phyloP scores from a whole-genome alignment of 345 rosid species.

The Corchorus capsularis region DNA sequence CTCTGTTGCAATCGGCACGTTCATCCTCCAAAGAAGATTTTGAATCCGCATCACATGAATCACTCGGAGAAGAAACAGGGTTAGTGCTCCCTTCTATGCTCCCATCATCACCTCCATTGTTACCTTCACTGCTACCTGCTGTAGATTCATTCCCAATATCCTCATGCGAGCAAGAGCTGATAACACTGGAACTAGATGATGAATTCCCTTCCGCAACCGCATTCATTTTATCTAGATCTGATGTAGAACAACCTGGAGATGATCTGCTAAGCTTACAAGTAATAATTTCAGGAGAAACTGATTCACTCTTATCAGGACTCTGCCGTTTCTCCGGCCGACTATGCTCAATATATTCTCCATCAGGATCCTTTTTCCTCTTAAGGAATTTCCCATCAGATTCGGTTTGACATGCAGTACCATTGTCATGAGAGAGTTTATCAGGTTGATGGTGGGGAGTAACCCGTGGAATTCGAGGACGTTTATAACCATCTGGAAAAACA shows the following conservation, averaged over 20 bases:
- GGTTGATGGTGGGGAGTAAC: slow-evolving; percentile 28
- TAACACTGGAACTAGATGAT: slow-evolving; percentile 34
- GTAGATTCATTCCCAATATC: slow-evolving; percentile 39
- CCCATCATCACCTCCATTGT: slow-evolving; percentile 34
- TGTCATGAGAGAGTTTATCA: slow-evolving; percentile 32
- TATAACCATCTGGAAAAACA: slow-evolving; percentile 55
- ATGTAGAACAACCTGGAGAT: slow-evolving; percentile 12
- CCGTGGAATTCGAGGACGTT: slow-evolving; percentile 35
- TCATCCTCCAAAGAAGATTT: slow-evolving; percentile 32
- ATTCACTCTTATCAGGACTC: slow-evolving; percentile 31
- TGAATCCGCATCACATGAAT: slow-evolving; percentile 51
- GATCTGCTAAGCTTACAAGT: slow-evolving; percentile 20
- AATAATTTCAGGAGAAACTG: slow-evolving; percentile 39
- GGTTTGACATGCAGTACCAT: slow-evolving; percentile 30
- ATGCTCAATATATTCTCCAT: slow-evolving; percentile 28
- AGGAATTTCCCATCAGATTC: slow-evolving; percentile 36
- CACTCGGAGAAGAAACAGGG: slow-evolving; percentile 38
- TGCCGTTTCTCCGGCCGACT: slow-evolving; percentile 32
- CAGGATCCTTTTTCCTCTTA: slow-evolving; percentile 46
- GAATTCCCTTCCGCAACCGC: slow-evolving; percentile 11
- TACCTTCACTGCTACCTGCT: slow-evolving; percentile 43
- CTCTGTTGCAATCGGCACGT: slow-evolving; percentile 21
- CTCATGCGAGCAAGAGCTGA: slow-evolving; percentile 40
- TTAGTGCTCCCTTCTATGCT: slow-evolving; percentile 47
- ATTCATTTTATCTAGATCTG: slow-evolving; percentile 13